Percentiles rank a stretch among this genome's conserved stretches.
Conservation (phyloP, 2,329 filamentous ascomycete species). For the Diaporthe longicolla region DNA sequence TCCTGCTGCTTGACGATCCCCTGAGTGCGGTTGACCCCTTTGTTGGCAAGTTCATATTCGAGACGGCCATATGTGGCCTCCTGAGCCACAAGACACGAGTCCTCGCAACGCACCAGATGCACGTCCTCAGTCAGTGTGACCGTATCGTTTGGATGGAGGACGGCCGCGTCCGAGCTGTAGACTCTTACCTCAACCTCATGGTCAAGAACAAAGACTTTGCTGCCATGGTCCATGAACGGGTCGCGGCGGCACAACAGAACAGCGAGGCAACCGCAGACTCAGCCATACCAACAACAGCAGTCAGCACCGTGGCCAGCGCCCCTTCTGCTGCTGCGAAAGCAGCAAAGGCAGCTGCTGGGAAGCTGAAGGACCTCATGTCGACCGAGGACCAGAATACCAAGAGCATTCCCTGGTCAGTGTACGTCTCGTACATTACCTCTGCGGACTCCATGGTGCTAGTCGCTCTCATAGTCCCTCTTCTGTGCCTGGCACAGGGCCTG, state of each 20-base stretch:
- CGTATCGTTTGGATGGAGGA: constrained; percentile 89
- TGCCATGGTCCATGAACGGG: constrained; percentile 14
- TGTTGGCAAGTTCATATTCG: constrained; percentile 84
- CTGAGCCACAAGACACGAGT: constrained; percentile 91
- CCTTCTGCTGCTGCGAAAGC: constrained; percentile 69
- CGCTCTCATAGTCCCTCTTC: constrained; percentile 64
- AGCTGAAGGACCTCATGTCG: constrained; percentile 79
- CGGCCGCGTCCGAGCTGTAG: constrained; percentile 85
- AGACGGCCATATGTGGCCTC: constrained; percentile 84
- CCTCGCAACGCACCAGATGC: constrained; percentile 94
- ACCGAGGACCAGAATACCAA: constrained; percentile 60
- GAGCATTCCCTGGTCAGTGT: constrained; percentile 71
- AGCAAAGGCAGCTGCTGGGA: constrained; percentile 53
- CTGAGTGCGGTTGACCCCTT: constrained; percentile 79
- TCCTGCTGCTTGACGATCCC: constrained; percentile 79
- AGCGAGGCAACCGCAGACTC: constrained; percentile 19
- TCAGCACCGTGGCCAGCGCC: constrained; percentile 66
- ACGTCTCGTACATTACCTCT: constrained; percentile 66
- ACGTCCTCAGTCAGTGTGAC: constrained; percentile 90
- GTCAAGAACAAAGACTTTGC: constrained; percentile 78
- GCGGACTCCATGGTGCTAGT: constrained; percentile 53
- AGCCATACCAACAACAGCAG: neutral
- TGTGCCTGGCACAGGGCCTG: constrained; percentile 72
- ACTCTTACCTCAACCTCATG: constrained; percentile 93
- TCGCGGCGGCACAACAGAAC: neutral